Evolutionary conservation across 2,329 filamentous ascomycete genomes (phyloP).

Genomic region (Penicillium sp.): DNA sequence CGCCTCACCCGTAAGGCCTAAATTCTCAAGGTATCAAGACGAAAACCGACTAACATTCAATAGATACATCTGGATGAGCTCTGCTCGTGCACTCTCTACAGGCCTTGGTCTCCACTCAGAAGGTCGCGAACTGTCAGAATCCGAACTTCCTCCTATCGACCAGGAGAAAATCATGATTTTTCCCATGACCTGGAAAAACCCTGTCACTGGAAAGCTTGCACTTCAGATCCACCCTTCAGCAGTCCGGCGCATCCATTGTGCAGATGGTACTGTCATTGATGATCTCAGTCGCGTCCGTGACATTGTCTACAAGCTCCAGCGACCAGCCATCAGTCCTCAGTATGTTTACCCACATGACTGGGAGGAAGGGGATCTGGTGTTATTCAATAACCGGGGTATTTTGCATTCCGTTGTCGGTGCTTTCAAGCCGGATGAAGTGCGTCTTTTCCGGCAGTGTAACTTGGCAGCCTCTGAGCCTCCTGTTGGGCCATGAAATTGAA

Average conservation of each 20-base stretch:
- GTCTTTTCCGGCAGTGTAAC: slow-evolving; percentile 73
- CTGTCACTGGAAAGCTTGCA: slow-evolving; percentile 61
- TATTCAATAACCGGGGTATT: slow-evolving; percentile 73
- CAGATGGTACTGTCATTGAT: slow-evolving; percentile 62
- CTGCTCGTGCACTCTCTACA: slow-evolving; percentile 59
- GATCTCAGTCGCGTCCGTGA: slow-evolving; percentile 61
- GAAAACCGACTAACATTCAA: not conserved
- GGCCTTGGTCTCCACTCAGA: slow-evolving; percentile 68
- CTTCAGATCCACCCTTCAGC: slow-evolving; percentile 70
- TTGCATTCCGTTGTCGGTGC: slow-evolving; percentile 70
- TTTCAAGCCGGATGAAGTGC: slow-evolving; percentile 65
- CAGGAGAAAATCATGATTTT: slow-evolving; percentile 62
- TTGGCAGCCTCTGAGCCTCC: slow-evolving; percentile 48
- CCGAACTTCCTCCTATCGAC: slow-evolving; percentile 60
- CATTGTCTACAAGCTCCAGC: slow-evolving; percentile 65
- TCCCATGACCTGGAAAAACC: slow-evolving; percentile 73
- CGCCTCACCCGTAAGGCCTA: slow-evolving; percentile 58
- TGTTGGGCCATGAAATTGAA: slow-evolving; percentile 10
- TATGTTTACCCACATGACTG: slow-evolving; percentile 70
- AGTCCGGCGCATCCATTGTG: slow-evolving; percentile 61
- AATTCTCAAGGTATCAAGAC: too few relatives aligned
- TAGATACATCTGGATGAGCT: slow-evolving; percentile 67
- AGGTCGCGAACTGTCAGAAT: slow-evolving; percentile 54
- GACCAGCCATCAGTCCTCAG: slow-evolving; percentile 63
- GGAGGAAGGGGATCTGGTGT: slow-evolving; percentile 67